Percentiles rank a stretch among this genome's conserved stretches.
These are phyloP conservation scores for Gnaphalium uliginosum DNA, from an alignment of 129 eudicot genomes.

Conservation along the genomic window DNA sequence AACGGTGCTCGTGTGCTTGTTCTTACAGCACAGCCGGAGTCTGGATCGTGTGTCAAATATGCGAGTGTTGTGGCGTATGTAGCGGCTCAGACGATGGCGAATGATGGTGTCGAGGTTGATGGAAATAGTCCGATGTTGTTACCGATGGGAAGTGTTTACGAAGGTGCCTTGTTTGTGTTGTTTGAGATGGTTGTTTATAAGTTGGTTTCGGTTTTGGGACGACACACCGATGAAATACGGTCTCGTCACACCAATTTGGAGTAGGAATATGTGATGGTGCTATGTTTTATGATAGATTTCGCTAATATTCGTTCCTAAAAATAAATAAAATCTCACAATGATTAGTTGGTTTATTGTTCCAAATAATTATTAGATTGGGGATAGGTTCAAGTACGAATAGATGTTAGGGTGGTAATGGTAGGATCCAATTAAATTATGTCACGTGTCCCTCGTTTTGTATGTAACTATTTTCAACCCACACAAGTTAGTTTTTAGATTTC, in stretches of 20 bases:
- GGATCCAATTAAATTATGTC: no score
- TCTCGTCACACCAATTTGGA: conserved; percentile 92
- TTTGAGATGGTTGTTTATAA: conserved; percentile 86
- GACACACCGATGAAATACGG: conserved; percentile 56
- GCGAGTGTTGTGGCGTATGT: conserved; percentile 67
- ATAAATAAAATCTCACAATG: no score
- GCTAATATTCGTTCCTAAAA: background rate
- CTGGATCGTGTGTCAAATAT: conserved; percentile 39
- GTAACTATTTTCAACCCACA: no score
- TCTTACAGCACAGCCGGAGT: conserved; percentile 75
- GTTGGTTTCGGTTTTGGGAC: conserved; percentile 56
- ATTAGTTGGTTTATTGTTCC: no score
- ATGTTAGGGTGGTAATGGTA: no score
- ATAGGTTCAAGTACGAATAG: no score
- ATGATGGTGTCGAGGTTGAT: conserved; percentile 43
- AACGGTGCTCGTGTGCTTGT: conserved; percentile 67
- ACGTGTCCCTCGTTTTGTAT: no score
- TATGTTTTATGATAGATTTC: background rate
- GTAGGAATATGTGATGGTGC: conserved; percentile 26
- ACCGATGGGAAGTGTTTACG: conserved; percentile 95
- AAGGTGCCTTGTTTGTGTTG: conserved; percentile 91
- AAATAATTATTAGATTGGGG: no score
- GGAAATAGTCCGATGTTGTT: conserved; percentile 48
- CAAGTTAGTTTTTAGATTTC: no score
- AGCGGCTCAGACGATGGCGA: conserved; percentile 93